Base-by-base conservation (phyloP, 1,284 basidiomycete genomes). In the Mycena citricolor region DNA sequence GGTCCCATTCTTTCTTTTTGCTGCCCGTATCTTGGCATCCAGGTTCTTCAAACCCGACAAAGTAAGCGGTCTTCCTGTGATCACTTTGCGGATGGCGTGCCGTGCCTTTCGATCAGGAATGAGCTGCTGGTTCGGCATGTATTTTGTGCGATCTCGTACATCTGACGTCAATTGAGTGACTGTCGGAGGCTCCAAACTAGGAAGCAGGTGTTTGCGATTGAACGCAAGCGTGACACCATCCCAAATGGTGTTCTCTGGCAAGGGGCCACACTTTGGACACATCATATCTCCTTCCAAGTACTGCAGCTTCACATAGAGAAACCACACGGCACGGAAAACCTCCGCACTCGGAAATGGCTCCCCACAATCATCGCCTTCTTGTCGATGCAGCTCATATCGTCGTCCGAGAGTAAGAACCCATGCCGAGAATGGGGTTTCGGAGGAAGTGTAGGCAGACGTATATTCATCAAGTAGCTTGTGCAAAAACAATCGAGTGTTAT, bases 391-490 rank as follows among this genome's bases (percentile, higher is more conserved):
- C 6, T 4, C 8, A 33, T 55, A 57, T 11, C 57, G 37, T 0
- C 42, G 36, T 19, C 39, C 32, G 13, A 54, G 32, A 5, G 49
- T 42, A n/a, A 37, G 33, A 0, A 56, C 48, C 52, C 55, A 65
- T 6, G 61, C 54, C 0, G 50, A 51, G 40, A 65, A 65, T 13
- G 59, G 62, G 0, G 56, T 63, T 29, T 63, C 58, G 0, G 63
- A 63, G 12, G 57, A 39, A 0, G 55, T 60, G 30, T 47, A 62
- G 4, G 53, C 41, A 1, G 52, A 53, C 0, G 58, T 64, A 33
- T 62, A 64, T 12, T 62, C 56, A 16, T 64, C 55, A 1, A 65
- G 52, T 1, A 65, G 52, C 19, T 60, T 56, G 29, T 63, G 63
- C 2, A 58, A 36, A 33, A 61, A 58, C 2, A 62, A 28, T 8